These are phyloP conservation scores for Paramarasmius palmivorus DNA, from an alignment of 1,284 basidiomycete species.

Conservation along the genomic window DNA sequence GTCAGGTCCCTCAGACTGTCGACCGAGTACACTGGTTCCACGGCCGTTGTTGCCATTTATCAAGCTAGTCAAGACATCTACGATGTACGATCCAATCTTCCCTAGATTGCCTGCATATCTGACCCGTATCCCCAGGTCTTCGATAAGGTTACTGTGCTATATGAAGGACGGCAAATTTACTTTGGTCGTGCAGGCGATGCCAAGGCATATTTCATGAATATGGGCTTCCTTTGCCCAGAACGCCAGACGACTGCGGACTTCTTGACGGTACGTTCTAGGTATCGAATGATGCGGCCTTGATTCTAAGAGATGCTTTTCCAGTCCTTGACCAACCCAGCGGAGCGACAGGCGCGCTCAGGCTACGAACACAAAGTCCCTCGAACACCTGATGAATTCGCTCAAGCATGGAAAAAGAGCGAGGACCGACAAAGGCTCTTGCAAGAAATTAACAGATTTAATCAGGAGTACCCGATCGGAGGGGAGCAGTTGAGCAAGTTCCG, in stretches of 20 bases:
- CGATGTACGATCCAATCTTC: conserved; percentile 34
- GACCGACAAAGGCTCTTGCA: conserved; percentile 30
- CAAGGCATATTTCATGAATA: conserved; percentile 62
- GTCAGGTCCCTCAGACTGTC: conserved; percentile 14
- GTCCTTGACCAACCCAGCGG: conserved; percentile 56
- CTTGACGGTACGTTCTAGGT: conserved; percentile 33
- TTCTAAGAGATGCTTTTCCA: conserved; percentile 16
- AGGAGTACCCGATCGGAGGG: conserved; percentile 33
- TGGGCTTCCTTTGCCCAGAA: conserved; percentile 63
- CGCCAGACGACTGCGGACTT: conserved; percentile 75
- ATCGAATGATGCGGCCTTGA: neutral
- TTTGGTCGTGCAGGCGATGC: conserved; percentile 50
- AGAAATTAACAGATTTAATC: conserved; percentile 34
- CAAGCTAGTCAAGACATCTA: conserved; percentile 44
- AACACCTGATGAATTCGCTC: conserved; percentile 55
- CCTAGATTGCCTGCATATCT: neutral
- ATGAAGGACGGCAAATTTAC: conserved; percentile 53
- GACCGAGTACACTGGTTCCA: conserved; percentile 15
- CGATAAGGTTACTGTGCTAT: conserved; percentile 42
- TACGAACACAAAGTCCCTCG: conserved; percentile 48
- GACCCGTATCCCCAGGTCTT: neutral
- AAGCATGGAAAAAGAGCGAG: conserved; percentile 28
- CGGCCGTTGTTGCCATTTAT: conserved; percentile 37
- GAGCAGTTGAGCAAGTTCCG: conserved; percentile 35
- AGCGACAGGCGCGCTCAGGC: conserved; percentile 47